Conservation (phyloP, 768 basidiomycete genomes). For the Tephrocybe sp. region DNA sequence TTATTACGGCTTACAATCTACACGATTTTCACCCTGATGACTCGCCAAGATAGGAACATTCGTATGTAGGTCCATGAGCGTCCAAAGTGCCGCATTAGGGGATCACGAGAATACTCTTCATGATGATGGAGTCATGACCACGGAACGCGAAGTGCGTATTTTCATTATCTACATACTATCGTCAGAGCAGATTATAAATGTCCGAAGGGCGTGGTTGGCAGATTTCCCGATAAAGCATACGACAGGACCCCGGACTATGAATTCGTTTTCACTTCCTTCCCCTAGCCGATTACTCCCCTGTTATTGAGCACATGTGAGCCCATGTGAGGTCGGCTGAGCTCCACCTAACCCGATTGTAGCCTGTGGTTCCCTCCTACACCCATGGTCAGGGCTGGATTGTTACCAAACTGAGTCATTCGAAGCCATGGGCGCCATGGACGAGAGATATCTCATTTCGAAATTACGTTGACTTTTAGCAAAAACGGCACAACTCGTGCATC, state of each 20-base stretch:
- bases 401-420: neutral
- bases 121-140: neutral
- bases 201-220: slow-evolving; percentile 13
- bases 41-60: too few relatives aligned
- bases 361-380: slow-evolving; percentile 11
- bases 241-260: neutral
- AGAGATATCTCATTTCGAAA: slow-evolving; percentile 4
- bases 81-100: too few relatives aligned
- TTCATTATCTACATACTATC: neutral
- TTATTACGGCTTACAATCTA: too few relatives aligned
- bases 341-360: slow-evolving; percentile 1
- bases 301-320: neutral
- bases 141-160: neutral
- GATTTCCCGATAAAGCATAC: slow-evolving; percentile 8
- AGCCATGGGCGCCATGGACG: slow-evolving; percentile 2
- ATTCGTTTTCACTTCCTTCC: neutral
- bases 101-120: too few relatives aligned
- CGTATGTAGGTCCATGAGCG: too few relatives aligned
- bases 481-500: neutral
- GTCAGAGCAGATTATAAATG: neutral
- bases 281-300: neutral
- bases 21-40: too few relatives aligned
- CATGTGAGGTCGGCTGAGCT: slow-evolving; percentile 7
- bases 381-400: slow-evolving; percentile 4
- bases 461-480: slow-evolving; percentile 3